Conservation (phyloP, 768 basidiomycete species). For the Mycena capillaripes region DNA sequence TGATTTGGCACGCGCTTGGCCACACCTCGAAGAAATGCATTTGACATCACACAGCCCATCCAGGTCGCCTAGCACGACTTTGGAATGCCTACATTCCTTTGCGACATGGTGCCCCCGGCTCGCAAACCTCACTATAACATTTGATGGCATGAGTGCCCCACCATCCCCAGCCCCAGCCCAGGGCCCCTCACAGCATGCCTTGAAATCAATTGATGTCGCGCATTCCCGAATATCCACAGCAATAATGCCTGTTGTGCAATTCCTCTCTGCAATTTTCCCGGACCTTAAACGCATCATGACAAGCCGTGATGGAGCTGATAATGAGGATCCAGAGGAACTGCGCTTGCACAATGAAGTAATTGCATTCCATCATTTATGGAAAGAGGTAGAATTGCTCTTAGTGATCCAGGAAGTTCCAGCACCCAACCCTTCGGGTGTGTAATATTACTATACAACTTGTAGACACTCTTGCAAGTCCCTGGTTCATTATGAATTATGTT, state of each 20-base stretch:
- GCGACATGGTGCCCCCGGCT: slow-evolving; percentile 17
- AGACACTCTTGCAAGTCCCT: too few relatives aligned
- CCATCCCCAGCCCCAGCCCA: background rate
- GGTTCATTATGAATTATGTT: too few relatives aligned
- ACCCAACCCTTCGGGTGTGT: slow-evolving; percentile 5
- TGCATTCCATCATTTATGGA: slow-evolving; percentile 14
- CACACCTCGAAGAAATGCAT: background rate
- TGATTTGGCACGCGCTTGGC: slow-evolving; percentile 20
- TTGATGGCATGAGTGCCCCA: slow-evolving; percentile 9
- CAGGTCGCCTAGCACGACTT: background rate
- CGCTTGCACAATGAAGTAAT: background rate
- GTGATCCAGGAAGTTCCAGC: slow-evolving; percentile 21
- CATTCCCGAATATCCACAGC: slow-evolving; percentile 16
- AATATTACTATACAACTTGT: too few relatives aligned
- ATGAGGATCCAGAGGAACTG: slow-evolving; percentile 9
- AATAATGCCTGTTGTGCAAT: slow-evolving; percentile 13
- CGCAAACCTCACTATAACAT: background rate
- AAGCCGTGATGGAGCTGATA: slow-evolving; percentile 2
- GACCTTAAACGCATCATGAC: slow-evolving; percentile 4
- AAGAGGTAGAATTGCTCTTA: slow-evolving; percentile 24
- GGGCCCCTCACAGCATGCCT: background rate
- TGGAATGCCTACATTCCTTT: slow-evolving; percentile 14
- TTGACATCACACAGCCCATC: background rate
- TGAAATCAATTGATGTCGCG: slow-evolving; percentile 7
- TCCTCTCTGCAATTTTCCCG: slow-evolving; percentile 21